Conservation (phyloP, 148 eudicot genomes). For the Rhododendron simsii region DNA sequence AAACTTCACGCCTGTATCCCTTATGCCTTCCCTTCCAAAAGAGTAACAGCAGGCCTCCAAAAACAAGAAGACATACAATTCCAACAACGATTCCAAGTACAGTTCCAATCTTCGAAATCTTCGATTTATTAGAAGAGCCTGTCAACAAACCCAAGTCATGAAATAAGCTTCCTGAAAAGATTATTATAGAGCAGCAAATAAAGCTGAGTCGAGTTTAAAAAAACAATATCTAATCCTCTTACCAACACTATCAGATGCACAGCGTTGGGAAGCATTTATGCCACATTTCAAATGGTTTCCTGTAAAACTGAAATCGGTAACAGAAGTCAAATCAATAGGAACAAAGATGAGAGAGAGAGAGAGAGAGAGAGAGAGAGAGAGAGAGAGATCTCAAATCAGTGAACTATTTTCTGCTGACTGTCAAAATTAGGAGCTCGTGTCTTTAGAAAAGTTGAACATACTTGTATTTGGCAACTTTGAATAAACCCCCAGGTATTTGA, state of each 20-base stretch:
- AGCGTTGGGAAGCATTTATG: slow-evolving; percentile 33
- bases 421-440: no score
- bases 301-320: slow-evolving; percentile 60
- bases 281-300: slow-evolving; percentile 80
- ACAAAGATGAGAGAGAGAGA: no score
- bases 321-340: slow-evolving; percentile 3
- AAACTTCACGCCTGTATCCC: slow-evolving; percentile 69
- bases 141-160: slow-evolving; percentile 16
- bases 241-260: slow-evolving; percentile 54
- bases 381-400: no score
- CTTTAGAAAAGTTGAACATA: slow-evolving; percentile 24
- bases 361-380: no score
- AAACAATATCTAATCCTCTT: slow-evolving; percentile 17
- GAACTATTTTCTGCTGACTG: no score
- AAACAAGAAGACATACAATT: slow-evolving; percentile 40
- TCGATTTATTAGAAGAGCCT: slow-evolving; percentile 67
- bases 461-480: slow-evolving; percentile 67
- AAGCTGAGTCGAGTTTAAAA: not conserved
- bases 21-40: slow-evolving; percentile 53
- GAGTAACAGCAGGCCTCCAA: slow-evolving; percentile 52
- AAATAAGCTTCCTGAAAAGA: slow-evolving; percentile 4
- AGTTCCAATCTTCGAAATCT: slow-evolving; percentile 38
- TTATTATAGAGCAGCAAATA: not conserved
- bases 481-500: slow-evolving; percentile 58
- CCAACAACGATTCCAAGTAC: slow-evolving; percentile 65